Base-by-base conservation (phyloP, 768 basidiomycete species). In the Pulveroboletus frians region DNA sequence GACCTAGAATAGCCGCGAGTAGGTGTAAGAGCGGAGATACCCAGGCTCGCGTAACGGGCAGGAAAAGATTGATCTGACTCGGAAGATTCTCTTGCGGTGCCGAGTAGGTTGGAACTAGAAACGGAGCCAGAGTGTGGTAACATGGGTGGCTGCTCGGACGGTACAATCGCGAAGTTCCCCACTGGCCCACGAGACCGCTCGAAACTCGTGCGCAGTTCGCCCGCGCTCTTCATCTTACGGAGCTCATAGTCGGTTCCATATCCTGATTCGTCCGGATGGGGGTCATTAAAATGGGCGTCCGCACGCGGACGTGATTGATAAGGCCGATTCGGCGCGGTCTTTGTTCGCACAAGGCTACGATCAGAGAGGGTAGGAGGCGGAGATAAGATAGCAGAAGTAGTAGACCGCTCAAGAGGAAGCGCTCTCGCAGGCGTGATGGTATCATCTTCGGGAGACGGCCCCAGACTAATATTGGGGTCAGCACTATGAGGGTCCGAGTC, bases 211-310 rank as follows among this genome's bases (percentile, higher is more conserved):
- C 84, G 81, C 35, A 91, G 71, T 65, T 90, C 88, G 32, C 87
- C 88, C 18, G 88, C 88, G 65, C 88, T 90, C 70, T 88, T 90
- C 88, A 91, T 90, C 63, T 80, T 84, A 52, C 87, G 80, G 38
- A 88, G 64, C 61, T 89, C 85, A 42, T 71, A 81, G 54, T 83
- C 80, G 31, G 69, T 67, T 56, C 67, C 67, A 50, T 71, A 65
- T 43, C 72, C 70, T 5, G 70, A 59, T 39, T 80, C 77, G 42
- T 76, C 73, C 26, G 64, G 64, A 17, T 3, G 23, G 30, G 41
- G 27, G 31, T 61, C 65, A 35, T 61, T 60, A 34, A 68, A 53
- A 27, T 58, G 52, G 38, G 61, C 55, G 10, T 51, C 56, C 60
- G 55, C 68, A 61, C 57, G 70, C 63, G 49, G 64, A 38, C 75